Evolutionary conservation across 805 yeast genomes (phyloP).

Genomic region (Sporopachydermia lactativora): DNA sequence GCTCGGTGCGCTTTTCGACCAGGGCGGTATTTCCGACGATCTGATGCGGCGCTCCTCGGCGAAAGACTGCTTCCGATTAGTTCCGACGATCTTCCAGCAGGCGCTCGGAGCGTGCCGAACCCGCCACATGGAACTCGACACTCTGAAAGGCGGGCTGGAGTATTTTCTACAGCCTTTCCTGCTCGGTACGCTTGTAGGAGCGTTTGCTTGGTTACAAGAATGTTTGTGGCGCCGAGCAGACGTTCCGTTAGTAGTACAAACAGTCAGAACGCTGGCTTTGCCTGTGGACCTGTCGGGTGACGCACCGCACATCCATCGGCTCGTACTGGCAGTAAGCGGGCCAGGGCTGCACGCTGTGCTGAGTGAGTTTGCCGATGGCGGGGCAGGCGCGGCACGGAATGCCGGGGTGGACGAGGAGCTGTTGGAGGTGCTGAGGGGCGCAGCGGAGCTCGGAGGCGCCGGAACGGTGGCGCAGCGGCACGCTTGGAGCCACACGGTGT

Average conservation of each 20-base stretch:
- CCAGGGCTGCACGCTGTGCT: conserved; percentile 12
- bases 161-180: conserved; percentile 75
- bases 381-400: conserved; percentile 5
- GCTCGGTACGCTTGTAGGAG: conserved; percentile 39
- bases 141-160: conserved; percentile 67
- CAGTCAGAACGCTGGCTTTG: conserved; percentile 26
- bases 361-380: conserved; percentile 10
- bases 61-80: conserved; percentile 49
- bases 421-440: conserved; percentile 11
- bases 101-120: conserved; percentile 46
- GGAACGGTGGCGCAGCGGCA: conserved; percentile 5
- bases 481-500: conserved; percentile 8
- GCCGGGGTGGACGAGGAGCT: conserved; percentile 10
- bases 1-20: conserved; percentile 69
- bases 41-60: conserved; percentile 52
- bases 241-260: conserved; percentile 21
- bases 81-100: conserved; percentile 66
- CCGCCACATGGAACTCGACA: conserved; percentile 41
- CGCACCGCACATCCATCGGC: conserved; percentile 28
- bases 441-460: conserved; percentile 6
- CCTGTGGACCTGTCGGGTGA: conserved; percentile 33
- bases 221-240: conserved; percentile 24
- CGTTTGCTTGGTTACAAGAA: conserved; percentile 34
- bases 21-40: conserved; percentile 78
- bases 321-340: conserved; percentile 21